These are phyloP conservation scores for Myochromella boudieri DNA, from an alignment of 768 basidiomycete genomes.

Conservation along the genomic window DNA sequence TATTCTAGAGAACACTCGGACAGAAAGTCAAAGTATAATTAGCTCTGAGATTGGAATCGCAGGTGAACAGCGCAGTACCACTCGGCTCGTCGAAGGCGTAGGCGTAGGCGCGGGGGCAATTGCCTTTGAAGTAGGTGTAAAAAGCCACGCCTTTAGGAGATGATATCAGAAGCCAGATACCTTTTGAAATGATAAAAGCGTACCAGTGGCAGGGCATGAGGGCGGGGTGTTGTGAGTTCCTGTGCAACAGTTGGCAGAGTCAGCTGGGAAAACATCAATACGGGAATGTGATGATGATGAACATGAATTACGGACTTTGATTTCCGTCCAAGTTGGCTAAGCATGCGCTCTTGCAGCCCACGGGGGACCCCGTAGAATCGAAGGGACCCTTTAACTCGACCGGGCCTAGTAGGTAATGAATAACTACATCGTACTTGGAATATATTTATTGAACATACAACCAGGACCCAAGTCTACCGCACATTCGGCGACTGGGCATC, in stretches of 20 bases:
- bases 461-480: slow-evolving; percentile 53
- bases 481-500: slow-evolving; percentile 49
- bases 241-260: slow-evolving; percentile 37
- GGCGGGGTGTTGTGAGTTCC: slow-evolving; percentile 29
- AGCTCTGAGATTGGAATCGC: slow-evolving; percentile 25
- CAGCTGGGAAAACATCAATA: slow-evolving; percentile 8
- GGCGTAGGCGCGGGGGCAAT: slow-evolving; percentile 34
- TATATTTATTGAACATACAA: slow-evolving; percentile 30
- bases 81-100: slow-evolving; percentile 48
- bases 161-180: too few species aligned
- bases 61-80: slow-evolving; percentile 48
- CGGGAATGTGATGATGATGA: neutral
- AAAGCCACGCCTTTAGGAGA: slow-evolving; percentile 19
- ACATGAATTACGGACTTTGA: slow-evolving; percentile 13
- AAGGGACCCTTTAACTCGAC: slow-evolving; percentile 43
- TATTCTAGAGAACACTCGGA: too few species aligned
- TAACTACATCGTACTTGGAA: neutral
- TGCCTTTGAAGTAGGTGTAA: slow-evolving; percentile 26
- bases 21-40: slow-evolving; percentile 31
- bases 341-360: slow-evolving; percentile 57
- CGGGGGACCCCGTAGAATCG: slow-evolving; percentile 43
- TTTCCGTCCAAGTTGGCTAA: slow-evolving; percentile 31
- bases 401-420: slow-evolving; percentile 30
- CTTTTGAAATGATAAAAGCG: too few species aligned
- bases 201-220: slow-evolving; percentile 34